Conservation (phyloP, 2,329 filamentous ascomycete genomes). For the Botrytis elliptica region DNA sequence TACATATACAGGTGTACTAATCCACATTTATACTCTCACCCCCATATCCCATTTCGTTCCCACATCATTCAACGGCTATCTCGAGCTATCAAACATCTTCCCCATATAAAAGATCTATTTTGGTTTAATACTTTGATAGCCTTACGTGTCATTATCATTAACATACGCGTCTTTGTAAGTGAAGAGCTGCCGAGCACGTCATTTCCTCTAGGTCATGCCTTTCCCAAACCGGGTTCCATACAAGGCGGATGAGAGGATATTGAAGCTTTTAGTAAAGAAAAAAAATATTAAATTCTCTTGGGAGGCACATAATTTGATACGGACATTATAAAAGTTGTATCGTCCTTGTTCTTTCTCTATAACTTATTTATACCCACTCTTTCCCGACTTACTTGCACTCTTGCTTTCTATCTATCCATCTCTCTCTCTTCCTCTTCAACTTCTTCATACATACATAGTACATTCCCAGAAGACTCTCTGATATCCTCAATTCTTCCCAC, state of each 20-base stretch:
- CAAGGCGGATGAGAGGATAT: slow-evolving; percentile 5
- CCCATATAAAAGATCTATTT: slow-evolving; percentile 12
- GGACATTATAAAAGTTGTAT: neutral
- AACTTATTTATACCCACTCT: neutral
- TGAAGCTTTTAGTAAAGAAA: slow-evolving; percentile 1
- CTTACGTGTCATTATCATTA: slow-evolving; percentile 11
- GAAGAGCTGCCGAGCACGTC: slow-evolving; percentile 18
- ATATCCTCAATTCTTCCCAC: slow-evolving; percentile 13
- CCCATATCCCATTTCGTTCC: neutral
- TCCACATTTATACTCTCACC: slow-evolving; percentile 1
- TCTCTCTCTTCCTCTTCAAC: slow-evolving; percentile 12
- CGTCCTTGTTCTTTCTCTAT: neutral
- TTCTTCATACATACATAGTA: neutral
- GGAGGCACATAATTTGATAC: neutral
- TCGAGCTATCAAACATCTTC: neutral
- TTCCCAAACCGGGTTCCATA: slow-evolving; percentile 14
- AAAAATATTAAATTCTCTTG: slow-evolving; percentile 15
- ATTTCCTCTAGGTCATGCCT: slow-evolving; percentile 14
- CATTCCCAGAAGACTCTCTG: neutral
- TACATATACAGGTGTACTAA: neutral
- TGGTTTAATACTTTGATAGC: neutral
- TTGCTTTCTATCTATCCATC: neutral
- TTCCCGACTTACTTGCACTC: neutral
- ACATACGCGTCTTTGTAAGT: slow-evolving; percentile 14
- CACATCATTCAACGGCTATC: neutral